phyloP scores from a whole-genome alignment of 306 rosid genomes.

The Sechiopsis laciniata region DNA sequence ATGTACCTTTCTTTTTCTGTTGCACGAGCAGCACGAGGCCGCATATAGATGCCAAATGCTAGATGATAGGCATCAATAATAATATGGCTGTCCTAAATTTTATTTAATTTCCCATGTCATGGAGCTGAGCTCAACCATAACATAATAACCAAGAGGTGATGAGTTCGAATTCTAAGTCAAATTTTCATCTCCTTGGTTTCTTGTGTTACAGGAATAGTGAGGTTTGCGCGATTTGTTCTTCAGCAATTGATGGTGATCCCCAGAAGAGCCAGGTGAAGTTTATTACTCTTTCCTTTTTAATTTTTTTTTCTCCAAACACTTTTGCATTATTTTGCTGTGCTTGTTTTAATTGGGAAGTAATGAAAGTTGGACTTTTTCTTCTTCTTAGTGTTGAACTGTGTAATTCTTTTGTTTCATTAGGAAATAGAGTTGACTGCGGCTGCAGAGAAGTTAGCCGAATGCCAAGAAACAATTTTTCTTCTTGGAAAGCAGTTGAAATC shows the following conservation, averaged over 20 bases:
- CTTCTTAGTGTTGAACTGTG: neutral
- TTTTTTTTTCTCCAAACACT: neutral
- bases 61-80: neutral
- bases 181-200: neutral
- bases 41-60: neutral
- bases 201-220: conserved; percentile 43
- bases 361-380: neutral
- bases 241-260: conserved; percentile 41
- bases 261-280: conserved; percentile 57
- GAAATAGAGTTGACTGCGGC: conserved; percentile 79
- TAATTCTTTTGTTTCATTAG: conserved; percentile 34
- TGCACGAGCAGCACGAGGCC: neutral
- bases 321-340: no score
- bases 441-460: conserved; percentile 90
- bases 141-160: no score
- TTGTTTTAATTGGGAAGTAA: neutral
- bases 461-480: conserved; percentile 96
- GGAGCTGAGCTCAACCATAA: no score
- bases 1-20: neutral
- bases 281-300: neutral
- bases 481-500: conserved; percentile 84
- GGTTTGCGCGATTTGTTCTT: conserved; percentile 31
- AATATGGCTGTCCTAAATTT: neutral
- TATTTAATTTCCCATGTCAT: no score
- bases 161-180: neutral